phyloP scores from a whole-genome alignment of 176 grass and related monocot genomes.

The Alloteropsis semialata region DNA sequence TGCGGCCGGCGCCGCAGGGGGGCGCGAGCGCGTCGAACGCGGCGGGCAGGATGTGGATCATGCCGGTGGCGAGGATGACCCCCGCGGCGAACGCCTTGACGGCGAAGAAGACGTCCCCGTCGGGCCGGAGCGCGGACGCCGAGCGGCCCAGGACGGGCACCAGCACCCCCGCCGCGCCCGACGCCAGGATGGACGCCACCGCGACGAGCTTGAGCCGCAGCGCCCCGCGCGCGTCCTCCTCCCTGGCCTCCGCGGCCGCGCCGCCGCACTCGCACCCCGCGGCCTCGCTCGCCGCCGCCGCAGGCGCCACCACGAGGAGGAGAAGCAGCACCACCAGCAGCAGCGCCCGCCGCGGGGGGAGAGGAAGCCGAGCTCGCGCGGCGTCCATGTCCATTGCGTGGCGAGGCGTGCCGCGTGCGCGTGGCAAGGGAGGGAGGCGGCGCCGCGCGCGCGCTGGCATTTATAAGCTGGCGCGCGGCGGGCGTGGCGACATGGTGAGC shows the following conservation, averaged over 20 bases:
- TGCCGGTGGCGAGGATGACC: constrained; percentile 87
- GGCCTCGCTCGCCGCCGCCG: neutral
- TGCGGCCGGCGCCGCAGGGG: neutral
- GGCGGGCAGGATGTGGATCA: constrained; percentile 82
- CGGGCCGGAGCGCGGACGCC: constrained; percentile 54
- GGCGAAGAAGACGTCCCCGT: constrained; percentile 61
- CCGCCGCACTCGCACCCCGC: constrained; percentile 15
- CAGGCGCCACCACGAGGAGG: neutral
- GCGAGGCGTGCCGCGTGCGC: neutral
- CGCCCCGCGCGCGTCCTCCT: constrained; percentile 44
- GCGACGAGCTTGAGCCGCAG: constrained; percentile 64
- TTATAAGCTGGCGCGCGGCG: neutral
- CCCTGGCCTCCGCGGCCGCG: neutral
- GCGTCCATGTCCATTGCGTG: constrained; percentile 42
- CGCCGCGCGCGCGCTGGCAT: constrained; percentile 10
- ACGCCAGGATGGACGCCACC: constrained; percentile 54
- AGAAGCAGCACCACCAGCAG: neutral
- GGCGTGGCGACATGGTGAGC: constrained; percentile 20
- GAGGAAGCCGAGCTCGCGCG: neutral
- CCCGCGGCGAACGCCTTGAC: constrained; percentile 91
- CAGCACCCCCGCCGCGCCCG: constrained; percentile 52
- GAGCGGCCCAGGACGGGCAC: constrained; percentile 68
- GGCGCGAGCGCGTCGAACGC: constrained; percentile 56
- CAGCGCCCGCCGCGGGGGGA: neutral
- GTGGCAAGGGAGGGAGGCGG: constrained; percentile 4